A percentile compares a stretch with the other conserved stretches of the same genome.
These are phyloP conservation scores for Boletus edulis DNA, from an alignment of 768 basidiomycete species.

Conservation along the genomic window DNA sequence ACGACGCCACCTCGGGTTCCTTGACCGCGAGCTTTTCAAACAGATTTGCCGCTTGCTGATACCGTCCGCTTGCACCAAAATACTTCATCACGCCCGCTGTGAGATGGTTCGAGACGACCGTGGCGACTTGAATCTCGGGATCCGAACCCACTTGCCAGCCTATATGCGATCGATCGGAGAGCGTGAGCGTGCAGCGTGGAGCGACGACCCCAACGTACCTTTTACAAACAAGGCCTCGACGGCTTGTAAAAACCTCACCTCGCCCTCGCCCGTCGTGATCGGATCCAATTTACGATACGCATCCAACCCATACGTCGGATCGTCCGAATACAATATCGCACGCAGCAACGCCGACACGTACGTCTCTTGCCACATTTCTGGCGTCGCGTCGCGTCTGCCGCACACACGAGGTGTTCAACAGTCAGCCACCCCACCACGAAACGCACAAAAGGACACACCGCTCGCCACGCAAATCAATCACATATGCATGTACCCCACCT, in stretches of 20 bases:
- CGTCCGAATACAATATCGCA: conserved; percentile 93
- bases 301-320: conserved; percentile 85
- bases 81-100: conserved; percentile 96
- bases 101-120: conserved; percentile 93
- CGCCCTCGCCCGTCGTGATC: conserved; percentile 84
- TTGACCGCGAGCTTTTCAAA: conserved; percentile 87
- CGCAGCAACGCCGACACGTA: conserved; percentile 91
- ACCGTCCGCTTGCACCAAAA: conserved; percentile 89
- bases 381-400: conserved; percentile 75
- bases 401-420: background rate
- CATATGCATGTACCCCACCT: conserved; percentile 93
- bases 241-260: conserved; percentile 86
- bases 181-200: background rate
- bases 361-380: conserved; percentile 96
- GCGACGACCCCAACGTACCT: conserved; percentile 40
- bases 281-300: conserved; percentile 96
- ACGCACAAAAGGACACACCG: conserved; percentile 50
- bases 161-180: conserved; percentile 26
- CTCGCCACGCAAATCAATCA: conserved; percentile 92
- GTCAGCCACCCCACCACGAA: no score
- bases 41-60: conserved; percentile 84
- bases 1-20: conserved; percentile 86
- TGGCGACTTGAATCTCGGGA: conserved; percentile 98
- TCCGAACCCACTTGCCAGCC: conserved; percentile 99
- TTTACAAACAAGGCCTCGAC: conserved; percentile 88